Percentiles rank a stretch among this genome's conserved stretches.
phyloP scores from a whole-genome alignment of 495 filamentous ascomycete species.

The Neurospora sp. region DNA sequence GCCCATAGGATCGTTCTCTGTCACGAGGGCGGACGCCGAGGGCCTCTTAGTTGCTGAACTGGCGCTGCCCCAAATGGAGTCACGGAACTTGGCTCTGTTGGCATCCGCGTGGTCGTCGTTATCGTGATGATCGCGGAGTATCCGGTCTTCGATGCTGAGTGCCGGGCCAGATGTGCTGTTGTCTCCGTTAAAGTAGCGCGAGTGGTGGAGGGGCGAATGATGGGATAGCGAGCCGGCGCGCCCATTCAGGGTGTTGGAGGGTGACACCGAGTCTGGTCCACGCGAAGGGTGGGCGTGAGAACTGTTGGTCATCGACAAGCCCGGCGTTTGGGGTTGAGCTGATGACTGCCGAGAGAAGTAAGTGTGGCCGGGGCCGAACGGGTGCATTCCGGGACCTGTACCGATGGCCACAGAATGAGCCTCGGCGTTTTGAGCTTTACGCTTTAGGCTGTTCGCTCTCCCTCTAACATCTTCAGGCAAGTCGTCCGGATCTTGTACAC shows the following conservation, averaged over 20 bases:
- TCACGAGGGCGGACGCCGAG: background rate
- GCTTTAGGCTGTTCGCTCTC: slow-evolving; percentile 57
- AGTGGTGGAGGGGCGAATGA: slow-evolving; percentile 18
- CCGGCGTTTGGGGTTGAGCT: slow-evolving; percentile 30
- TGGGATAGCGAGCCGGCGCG: slow-evolving; percentile 12
- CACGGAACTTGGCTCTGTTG: slow-evolving; percentile 24
- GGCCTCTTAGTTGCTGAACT: slow-evolving; percentile 9
- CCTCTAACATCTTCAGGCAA: slow-evolving; percentile 69
- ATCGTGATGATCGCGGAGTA: slow-evolving; percentile 26
- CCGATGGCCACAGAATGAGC: slow-evolving; percentile 22
- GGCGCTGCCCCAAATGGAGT: slow-evolving; percentile 29
- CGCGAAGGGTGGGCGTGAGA: slow-evolving; percentile 21
- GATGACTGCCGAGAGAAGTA: slow-evolving; percentile 28
- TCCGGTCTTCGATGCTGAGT: slow-evolving; percentile 30
- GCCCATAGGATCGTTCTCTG: slow-evolving; percentile 21
- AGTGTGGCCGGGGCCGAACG: slow-evolving; percentile 20
- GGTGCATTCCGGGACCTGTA: slow-evolving; percentile 25
- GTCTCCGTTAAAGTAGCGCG: slow-evolving; percentile 28
- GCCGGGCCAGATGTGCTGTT: slow-evolving; percentile 20
- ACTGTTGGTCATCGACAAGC: slow-evolving; percentile 19
- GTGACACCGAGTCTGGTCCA: slow-evolving; percentile 14
- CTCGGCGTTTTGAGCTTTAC: slow-evolving; percentile 42
- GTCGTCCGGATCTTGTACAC: slow-evolving; percentile 78
- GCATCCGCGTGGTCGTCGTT: slow-evolving; percentile 18
- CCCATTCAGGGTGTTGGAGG: slow-evolving; percentile 22